Evolutionary conservation across 164 flowering plant species (phyloP), one percentile per base, ranked within the genome.

Genomic region (Sedum album): DNA sequence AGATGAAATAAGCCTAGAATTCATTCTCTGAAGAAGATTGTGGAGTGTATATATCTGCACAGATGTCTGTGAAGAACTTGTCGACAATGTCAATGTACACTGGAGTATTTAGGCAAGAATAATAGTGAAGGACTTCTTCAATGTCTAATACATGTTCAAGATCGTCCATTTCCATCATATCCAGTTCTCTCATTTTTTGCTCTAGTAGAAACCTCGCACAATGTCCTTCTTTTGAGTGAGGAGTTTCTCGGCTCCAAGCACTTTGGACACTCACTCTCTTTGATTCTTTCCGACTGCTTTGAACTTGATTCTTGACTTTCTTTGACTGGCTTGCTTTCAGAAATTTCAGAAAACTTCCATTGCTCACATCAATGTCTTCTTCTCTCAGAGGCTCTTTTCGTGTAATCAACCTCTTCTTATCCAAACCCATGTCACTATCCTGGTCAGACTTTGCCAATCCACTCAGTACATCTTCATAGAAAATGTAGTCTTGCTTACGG

Each of bases 111-210:
- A 92, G 88, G 39, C 83, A 78, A 60, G 96, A 90, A 66, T 92
- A 90, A 81, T 84, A 87, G 28, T 87, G 87, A 18, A 88, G 76
- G 26, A 90, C 88, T 74, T 90, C 96, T 71, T 87, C 89, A 5
- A 90, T 71, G 68, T 92, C 98, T 71, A 83, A 55, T 9, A 71
- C 79, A 73, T 88, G 90, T 15, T 92, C 93, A 63, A 86, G 69
- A 69, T 86, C 80, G 15, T 78, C 76, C 31, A 51, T 57, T 28
- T 86, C 91, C 80, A 88, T 60, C 91, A 81, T 76, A 38, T 84
- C 88, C 73, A 88, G 48, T 44, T 39, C 42, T 1, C 42, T 39
- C 42, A 39, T 39, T 39, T 39, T 39, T 44, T 44, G n/a, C 48
- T 44, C 48, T 5, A 44, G 48, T 17, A 62, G 73, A 30, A 48